These are phyloP conservation scores for Triadica sebifera DNA, from an alignment of 345 rosid genomes.

Conservation along the genomic window DNA sequence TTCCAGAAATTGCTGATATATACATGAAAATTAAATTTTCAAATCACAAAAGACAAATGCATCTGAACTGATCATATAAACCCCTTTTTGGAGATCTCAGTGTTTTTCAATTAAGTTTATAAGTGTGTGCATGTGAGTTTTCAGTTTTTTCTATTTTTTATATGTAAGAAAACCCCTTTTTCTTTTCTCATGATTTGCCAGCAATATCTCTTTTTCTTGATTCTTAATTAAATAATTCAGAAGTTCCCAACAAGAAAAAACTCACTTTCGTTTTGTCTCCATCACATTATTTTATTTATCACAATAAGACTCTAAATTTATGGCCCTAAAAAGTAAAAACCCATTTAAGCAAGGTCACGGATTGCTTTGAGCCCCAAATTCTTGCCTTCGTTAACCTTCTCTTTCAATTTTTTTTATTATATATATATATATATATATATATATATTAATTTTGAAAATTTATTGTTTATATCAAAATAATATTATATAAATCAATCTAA, in stretches of 20 bases:
- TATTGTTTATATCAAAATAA: too few species aligned
- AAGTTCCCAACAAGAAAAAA: not conserved
- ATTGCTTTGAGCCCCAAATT: slow-evolving; percentile 14
- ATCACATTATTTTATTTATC: not conserved
- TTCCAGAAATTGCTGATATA: not conserved
- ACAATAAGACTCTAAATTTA: not conserved
- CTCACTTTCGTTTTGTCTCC: not conserved
- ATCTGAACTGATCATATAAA: not conserved
- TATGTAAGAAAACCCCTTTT: too few species aligned
- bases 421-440: too few species aligned
- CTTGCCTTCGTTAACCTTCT: slow-evolving; percentile 9
- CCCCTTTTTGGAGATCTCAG: not conserved
- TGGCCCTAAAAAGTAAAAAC: not conserved
- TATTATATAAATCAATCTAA: too few species aligned
- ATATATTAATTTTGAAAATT: too few species aligned
- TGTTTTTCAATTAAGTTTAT: not conserved
- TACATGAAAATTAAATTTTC: not conserved
- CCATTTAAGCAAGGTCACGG: slow-evolving; percentile 16
- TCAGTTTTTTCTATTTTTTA: not conserved
- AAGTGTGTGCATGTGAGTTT: slow-evolving; percentile 4
- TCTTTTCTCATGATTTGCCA: not conserved
- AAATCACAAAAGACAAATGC: not conserved
- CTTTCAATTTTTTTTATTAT: not conserved
- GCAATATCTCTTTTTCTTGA: not conserved
- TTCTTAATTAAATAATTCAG: not conserved